These are phyloP conservation scores for Dendrobium catenatum DNA, from an alignment of 106 monocot species.

Conservation along the genomic window DNA sequence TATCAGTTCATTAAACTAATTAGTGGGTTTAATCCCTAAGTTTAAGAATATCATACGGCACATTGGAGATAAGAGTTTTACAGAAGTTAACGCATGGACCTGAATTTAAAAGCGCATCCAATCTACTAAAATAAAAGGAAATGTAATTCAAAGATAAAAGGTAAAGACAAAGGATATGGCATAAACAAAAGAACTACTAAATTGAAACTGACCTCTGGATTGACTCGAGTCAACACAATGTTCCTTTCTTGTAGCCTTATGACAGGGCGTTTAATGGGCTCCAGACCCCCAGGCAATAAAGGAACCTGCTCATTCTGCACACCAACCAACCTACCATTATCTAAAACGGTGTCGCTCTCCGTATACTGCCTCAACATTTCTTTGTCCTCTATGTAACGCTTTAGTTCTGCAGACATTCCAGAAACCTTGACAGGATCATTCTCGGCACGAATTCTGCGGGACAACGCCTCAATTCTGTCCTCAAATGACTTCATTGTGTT, in stretches of 20 bases:
- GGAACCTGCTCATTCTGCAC: constrained; percentile 71
- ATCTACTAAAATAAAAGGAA: not conserved
- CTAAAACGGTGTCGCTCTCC: constrained; percentile 49
- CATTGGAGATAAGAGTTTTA: not conserved
- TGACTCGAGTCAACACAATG: constrained; percentile 78
- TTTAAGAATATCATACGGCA: not conserved
- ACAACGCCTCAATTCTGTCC: constrained; percentile 64
- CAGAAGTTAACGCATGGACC: not conserved
- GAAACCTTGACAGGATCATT: constrained; percentile 61
- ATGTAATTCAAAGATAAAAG: not conserved
- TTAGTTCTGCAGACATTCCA: constrained; percentile 89
- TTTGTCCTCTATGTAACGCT: constrained; percentile 74
- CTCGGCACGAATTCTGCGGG: constrained; percentile 67
- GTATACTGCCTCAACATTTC: constrained; percentile 70
- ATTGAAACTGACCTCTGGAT: constrained; percentile 59
- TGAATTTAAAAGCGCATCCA: not conserved
- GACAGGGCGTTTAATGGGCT: constrained; percentile 54
- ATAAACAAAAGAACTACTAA: not conserved
- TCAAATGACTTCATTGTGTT: constrained; percentile 98
- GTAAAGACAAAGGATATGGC: not conserved
- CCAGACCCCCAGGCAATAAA: constrained; percentile 15
- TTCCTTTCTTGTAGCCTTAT: constrained; percentile 71
- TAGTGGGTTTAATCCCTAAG: not conserved
- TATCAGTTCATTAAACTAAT: not conserved
- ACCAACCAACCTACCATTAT: constrained; percentile 41